Evolutionary conservation across 2,329 filamentous ascomycete genomes (phyloP).

Genomic region (Pyricularia grisea): DNA sequence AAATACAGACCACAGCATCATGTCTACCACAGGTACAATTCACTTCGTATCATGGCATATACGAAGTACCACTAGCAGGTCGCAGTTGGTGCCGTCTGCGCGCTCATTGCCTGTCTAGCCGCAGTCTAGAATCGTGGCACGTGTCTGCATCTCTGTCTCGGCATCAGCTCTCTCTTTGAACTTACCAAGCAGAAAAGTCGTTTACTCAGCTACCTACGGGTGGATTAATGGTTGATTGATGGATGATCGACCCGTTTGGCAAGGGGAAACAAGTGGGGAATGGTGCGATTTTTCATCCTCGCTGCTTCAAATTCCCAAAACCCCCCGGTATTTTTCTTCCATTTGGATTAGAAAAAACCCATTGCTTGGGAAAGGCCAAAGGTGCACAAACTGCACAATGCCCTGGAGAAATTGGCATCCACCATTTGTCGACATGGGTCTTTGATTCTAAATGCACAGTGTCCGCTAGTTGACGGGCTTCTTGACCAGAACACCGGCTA

Average conservation of each 20-base stretch:
- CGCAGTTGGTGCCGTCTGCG: neutral
- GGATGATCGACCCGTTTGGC: constrained; percentile 5
- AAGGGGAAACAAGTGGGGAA: constrained; percentile 2
- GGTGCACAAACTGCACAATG: neutral
- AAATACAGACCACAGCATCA: neutral
- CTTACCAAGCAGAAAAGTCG: neutral
- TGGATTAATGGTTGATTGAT: neutral
- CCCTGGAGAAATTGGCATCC: neutral
- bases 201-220: neutral
- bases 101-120: neutral
- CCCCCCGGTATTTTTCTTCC: neutral
- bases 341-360: neutral
- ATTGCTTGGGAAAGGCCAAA: neutral
- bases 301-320: constrained; percentile 3
- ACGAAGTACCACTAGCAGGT: neutral
- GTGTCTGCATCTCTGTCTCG: neutral
- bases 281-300: constrained; percentile 4
- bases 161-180: neutral
- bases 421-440: neutral
- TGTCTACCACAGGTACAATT: neutral
- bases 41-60: neutral
- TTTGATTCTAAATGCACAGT: neutral
- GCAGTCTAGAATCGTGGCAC: neutral
- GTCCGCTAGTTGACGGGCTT: neutral
- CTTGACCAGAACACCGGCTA: neutral